Conservation (phyloP, 2,329 filamentous ascomycete species). For the Aspergillus bombycis region DNA sequence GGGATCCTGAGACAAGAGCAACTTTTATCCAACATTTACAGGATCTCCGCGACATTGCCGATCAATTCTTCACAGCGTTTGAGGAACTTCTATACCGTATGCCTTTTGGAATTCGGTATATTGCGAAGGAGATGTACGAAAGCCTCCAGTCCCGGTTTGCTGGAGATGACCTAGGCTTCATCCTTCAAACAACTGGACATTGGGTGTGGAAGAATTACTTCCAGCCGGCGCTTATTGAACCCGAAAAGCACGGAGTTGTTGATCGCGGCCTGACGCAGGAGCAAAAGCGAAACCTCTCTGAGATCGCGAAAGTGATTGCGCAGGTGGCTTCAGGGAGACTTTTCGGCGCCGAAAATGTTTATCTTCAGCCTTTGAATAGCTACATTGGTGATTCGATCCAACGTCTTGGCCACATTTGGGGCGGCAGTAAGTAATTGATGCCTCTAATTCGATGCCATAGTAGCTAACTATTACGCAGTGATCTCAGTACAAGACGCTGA, state of each 20-base stretch:
- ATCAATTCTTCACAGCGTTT: constrained; percentile 80
- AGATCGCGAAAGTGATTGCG: constrained; percentile 87
- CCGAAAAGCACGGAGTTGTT: constrained; percentile 89
- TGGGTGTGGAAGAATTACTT: constrained; percentile 97
- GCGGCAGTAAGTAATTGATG: constrained; percentile 54
- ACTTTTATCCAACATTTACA: constrained; percentile 94
- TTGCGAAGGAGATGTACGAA: constrained; percentile 84
- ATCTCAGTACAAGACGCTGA: constrained; percentile 87
- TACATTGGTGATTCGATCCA: constrained; percentile 86
- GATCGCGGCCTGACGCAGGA: constrained; percentile 86
- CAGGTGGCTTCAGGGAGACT: constrained; percentile 87
- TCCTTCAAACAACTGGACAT: constrained; percentile 82
- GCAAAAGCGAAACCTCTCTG: constrained; percentile 87
- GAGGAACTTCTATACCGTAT: constrained; percentile 85
- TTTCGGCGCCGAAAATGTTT: constrained; percentile 93
- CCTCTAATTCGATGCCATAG: not conserved
- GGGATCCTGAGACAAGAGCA: constrained; percentile 87
- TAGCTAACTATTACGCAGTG: constrained; percentile 53
- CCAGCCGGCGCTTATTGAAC: constrained; percentile 83
- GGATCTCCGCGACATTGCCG: constrained; percentile 90
- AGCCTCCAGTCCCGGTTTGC: constrained; percentile 76
- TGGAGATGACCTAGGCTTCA: constrained; percentile 72
- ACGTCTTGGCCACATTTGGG: constrained; percentile 74
- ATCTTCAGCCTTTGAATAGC: constrained; percentile 90
- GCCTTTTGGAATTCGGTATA: constrained; percentile 88